Percentiles rank a stretch among this genome's conserved stretches.
Conservation (phyloP, 2,329 filamentous ascomycete genomes). For the Trichoderma sp. region DNA sequence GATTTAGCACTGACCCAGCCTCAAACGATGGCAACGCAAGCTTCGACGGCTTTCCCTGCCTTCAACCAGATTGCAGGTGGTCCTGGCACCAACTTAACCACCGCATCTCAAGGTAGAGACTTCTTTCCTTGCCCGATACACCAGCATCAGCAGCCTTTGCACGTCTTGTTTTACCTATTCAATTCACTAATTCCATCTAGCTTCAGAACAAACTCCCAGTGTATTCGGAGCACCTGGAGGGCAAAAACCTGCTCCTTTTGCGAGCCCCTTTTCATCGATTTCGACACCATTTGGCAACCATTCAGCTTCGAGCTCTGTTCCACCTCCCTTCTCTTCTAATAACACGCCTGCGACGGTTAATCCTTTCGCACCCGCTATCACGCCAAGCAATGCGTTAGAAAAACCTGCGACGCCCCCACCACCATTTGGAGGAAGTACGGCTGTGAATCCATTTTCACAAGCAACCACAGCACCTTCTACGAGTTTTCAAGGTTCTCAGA, state of each 20-base stretch:
- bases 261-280: slow-evolving; percentile 25
- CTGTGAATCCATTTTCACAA: slow-evolving; percentile 21
- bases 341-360: slow-evolving; percentile 1
- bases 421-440: not conserved
- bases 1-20: slow-evolving; percentile 22
- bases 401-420: slow-evolving; percentile 21
- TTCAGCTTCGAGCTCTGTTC: not conserved
- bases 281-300: not conserved
- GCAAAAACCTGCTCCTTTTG: slow-evolving; percentile 5
- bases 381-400: not conserved
- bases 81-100: slow-evolving; percentile 7
- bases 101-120: slow-evolving; percentile 18
- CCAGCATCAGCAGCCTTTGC: not conserved
- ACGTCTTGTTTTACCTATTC: not conserved
- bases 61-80: slow-evolving; percentile 1
- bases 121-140: not conserved
- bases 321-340: not conserved
- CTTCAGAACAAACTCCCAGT: slow-evolving; percentile 6
- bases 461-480: not conserved
- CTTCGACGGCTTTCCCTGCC: slow-evolving; percentile 11
- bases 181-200: slow-evolving; percentile 19
- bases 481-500: not conserved
- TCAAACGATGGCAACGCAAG: not conserved
- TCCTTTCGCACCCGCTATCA: slow-evolving; percentile 14
- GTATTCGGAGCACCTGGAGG: slow-evolving; percentile 5